Conservation (phyloP, 2,329 filamentous ascomycete species). For the Lecanicillium sp. region DNA sequence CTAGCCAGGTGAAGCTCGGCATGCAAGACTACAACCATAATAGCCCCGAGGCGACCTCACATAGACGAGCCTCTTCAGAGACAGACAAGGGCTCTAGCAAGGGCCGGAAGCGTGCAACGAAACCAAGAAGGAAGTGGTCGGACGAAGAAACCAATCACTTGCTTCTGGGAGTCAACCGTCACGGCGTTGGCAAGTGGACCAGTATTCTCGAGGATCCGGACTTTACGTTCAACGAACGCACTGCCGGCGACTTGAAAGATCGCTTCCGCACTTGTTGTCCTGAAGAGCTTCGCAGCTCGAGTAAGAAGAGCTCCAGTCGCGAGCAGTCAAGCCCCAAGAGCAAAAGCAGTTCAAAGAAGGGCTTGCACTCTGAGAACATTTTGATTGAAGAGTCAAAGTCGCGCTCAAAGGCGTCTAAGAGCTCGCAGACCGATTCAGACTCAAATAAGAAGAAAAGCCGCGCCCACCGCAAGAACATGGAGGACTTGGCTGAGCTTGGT, state of each 20-base stretch:
- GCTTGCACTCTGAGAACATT: constrained; percentile 46
- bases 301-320: constrained; percentile 19
- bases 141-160: constrained; percentile 57
- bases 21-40: constrained; percentile 33
- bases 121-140: constrained; percentile 54
- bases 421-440: constrained; percentile 21
- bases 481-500: constrained; percentile 48
- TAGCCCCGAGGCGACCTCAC: constrained; percentile 16
- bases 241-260: constrained; percentile 56
- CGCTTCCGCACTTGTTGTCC: constrained; percentile 59
- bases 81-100: constrained; percentile 27
- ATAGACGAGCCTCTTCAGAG: constrained; percentile 18
- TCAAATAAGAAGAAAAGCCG: constrained; percentile 40
- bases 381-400: constrained; percentile 36
- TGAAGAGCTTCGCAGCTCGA: constrained; percentile 44
- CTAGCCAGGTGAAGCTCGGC: constrained; percentile 27
- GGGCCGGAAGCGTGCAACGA: constrained; percentile 44
- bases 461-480: constrained; percentile 46
- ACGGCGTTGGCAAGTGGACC: constrained; percentile 59
- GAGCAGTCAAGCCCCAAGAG: constrained; percentile 15
- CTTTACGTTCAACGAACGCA: constrained; percentile 53
- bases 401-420: constrained; percentile 18
- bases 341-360: constrained; percentile 31
- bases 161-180: constrained; percentile 50
- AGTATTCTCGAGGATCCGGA: constrained; percentile 52